Percentiles rank a stretch among this genome's conserved stretches.
These are phyloP conservation scores for Lactarius sp. DNA, from an alignment of 768 basidiomycete species.

Conservation along the genomic window DNA sequence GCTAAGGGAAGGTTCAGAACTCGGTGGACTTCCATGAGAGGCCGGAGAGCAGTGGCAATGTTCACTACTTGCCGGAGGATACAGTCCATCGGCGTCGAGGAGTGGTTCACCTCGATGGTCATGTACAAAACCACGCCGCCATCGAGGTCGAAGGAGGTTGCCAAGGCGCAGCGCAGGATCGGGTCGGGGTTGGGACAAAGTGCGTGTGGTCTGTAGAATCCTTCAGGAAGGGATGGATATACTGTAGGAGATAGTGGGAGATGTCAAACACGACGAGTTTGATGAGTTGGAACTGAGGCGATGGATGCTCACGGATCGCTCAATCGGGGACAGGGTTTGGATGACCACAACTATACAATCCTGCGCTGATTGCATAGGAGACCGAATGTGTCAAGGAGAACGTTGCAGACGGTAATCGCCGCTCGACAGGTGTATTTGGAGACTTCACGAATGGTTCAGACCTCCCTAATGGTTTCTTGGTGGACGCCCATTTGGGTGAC, in stretches of 20 bases:
- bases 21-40: constrained; percentile 35
- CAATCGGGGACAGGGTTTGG: neutral
- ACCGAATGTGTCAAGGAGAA: constrained; percentile 18
- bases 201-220: constrained; percentile 1
- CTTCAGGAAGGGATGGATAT: constrained; percentile 1
- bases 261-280: constrained; percentile 9
- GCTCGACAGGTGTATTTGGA: neutral
- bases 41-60: constrained; percentile 36
- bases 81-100: constrained; percentile 26
- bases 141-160: constrained; percentile 4
- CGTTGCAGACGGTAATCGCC: neutral
- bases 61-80: constrained; percentile 30
- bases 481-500: constrained; percentile 14
- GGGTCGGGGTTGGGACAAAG: constrained; percentile 3
- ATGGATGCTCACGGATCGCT: neutral
- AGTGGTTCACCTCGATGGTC: constrained; percentile 23
- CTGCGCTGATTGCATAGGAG: constrained; percentile 19
- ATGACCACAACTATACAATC: constrained; percentile 20
- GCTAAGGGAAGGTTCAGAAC: constrained; percentile 40
- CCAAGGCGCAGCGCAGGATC: neutral
- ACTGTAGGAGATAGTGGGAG: neutral
- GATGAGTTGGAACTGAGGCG: neutral
- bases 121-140: constrained; percentile 15
- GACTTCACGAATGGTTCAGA: neutral
- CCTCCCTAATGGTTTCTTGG: constrained; percentile 1